Evolutionary conservation across 1,139 yeast species (phyloP).

Genomic region (Candida glucosophila): DNA sequence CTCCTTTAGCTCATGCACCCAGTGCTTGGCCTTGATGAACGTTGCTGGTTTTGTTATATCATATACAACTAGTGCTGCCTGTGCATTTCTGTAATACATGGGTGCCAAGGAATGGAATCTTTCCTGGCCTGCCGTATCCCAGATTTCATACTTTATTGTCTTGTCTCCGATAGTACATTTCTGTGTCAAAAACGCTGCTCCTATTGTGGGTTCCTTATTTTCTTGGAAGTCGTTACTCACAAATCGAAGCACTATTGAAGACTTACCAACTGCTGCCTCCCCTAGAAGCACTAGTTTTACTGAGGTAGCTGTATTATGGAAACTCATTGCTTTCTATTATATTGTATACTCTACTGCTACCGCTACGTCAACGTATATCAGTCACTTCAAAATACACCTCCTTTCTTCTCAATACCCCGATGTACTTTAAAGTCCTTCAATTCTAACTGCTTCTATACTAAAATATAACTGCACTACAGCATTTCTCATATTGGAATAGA

Average conservation of each 20-base stretch:
- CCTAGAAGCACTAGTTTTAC: constrained; percentile 87
- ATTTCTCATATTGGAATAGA: too few relatives aligned
- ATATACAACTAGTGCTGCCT: constrained; percentile 92
- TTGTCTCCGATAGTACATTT: constrained; percentile 86
- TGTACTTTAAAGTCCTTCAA: too few relatives aligned
- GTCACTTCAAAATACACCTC: too few relatives aligned
- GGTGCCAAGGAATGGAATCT: constrained; percentile 95
- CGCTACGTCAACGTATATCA: too few relatives aligned
- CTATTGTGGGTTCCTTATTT: constrained; percentile 94
- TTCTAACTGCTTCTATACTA: too few relatives aligned
- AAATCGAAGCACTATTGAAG: constrained; percentile 84
- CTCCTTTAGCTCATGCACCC: constrained; percentile 95
- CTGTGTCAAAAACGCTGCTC: constrained; percentile 95
- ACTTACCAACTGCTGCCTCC: constrained; percentile 97
- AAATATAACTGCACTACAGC: too few relatives aligned
- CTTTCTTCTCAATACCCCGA: too few relatives aligned
- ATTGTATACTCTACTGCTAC: too few relatives aligned
- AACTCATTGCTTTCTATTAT: constrained; percentile 19
- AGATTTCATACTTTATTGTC: constrained; percentile 90
- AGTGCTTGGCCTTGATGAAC: constrained; percentile 95
- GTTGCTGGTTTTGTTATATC: constrained; percentile 97
- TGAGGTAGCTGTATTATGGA: constrained; percentile 50
- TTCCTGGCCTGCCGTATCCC: constrained; percentile 99
- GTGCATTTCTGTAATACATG: constrained; percentile 98
- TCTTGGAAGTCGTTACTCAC: constrained; percentile 96